A percentile compares a stretch with the other conserved stretches of the same genome.
phyloP scores from a whole-genome alignment of 805 yeast species.

The Ogataea ramenticola region DNA sequence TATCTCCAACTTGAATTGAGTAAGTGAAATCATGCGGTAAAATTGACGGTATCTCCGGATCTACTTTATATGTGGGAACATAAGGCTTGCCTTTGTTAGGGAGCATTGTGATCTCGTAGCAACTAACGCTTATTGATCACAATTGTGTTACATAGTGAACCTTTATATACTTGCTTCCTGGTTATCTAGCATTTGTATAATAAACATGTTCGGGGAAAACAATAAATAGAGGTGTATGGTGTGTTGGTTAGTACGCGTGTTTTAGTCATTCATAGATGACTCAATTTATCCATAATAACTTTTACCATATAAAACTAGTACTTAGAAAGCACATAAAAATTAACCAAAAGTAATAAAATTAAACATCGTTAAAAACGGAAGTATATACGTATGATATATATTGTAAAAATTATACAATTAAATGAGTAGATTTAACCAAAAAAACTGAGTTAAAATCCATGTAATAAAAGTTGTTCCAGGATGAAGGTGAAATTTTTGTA shows the following conservation, averaged over 20 bases:
- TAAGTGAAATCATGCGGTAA: slow-evolving; percentile 68
- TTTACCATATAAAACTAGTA: no score
- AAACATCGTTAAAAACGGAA: slow-evolving; percentile 1
- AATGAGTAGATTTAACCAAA: background rate
- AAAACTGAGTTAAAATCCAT: background rate
- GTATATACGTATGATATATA: slow-evolving; percentile 1
- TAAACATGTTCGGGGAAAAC: no score
- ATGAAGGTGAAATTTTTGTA: background rate
- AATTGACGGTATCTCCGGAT: slow-evolving; percentile 40
- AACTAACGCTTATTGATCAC: no score
- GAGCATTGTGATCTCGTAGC: background rate
- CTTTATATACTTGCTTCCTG: no score
- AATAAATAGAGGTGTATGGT: no score
- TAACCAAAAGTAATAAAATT: background rate
- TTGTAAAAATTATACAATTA: background rate
- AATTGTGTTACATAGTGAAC: no score
- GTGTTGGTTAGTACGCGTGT: no score
- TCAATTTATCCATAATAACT: no score
- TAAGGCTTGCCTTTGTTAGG: background rate
- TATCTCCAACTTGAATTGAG: slow-evolving; percentile 63
- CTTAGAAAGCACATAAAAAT: no score
- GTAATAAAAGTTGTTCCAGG: background rate
- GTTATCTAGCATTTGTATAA: no score
- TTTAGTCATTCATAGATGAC: no score
- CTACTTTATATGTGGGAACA: slow-evolving; percentile 5